Conservation (phyloP, 1,139 yeast genomes). For the Suhomyces choctaworum region DNA sequence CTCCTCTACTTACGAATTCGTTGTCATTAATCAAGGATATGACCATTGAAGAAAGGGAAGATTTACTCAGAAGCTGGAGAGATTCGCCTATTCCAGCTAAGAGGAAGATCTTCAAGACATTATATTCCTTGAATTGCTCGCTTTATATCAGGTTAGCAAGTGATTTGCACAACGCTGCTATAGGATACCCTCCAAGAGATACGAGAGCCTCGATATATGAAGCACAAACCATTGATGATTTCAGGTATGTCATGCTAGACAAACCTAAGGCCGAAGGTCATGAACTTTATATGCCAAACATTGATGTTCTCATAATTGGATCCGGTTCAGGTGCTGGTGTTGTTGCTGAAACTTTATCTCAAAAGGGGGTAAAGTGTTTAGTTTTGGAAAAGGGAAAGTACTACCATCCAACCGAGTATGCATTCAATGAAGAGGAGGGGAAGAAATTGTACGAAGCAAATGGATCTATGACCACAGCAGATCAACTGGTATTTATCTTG, state of each 20-base stretch:
- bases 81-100: conserved; percentile 35
- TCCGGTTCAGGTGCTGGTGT: conserved; percentile 64
- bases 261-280: conserved; percentile 33
- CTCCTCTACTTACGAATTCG: conserved; percentile 39
- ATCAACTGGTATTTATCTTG: conserved; percentile 41
- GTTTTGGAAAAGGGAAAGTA: conserved; percentile 58
- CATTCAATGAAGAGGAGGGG: conserved; percentile 43
- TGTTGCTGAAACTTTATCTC: conserved; percentile 50
- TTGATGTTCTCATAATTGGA: conserved; percentile 54
- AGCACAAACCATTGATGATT: conserved; percentile 27
- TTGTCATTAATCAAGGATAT: conserved; percentile 39
- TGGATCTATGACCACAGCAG: conserved; percentile 36
- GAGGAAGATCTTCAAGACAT: conserved; percentile 31
- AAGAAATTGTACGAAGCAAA: conserved; percentile 41
- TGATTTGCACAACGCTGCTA: conserved; percentile 37
- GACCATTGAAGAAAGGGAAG: conserved; percentile 32
- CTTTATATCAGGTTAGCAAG: conserved; percentile 29
- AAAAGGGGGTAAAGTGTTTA: conserved; percentile 46
- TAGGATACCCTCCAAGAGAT: conserved; percentile 38
- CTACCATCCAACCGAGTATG: conserved; percentile 37
- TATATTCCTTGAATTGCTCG: conserved; percentile 26
- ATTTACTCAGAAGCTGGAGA: conserved; percentile 37
- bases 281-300: conserved; percentile 38
- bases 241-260: conserved; percentile 32
- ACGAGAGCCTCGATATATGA: conserved; percentile 31